Conservation (phyloP, 805 yeast species). For the Kodamaea neixiangensis region DNA sequence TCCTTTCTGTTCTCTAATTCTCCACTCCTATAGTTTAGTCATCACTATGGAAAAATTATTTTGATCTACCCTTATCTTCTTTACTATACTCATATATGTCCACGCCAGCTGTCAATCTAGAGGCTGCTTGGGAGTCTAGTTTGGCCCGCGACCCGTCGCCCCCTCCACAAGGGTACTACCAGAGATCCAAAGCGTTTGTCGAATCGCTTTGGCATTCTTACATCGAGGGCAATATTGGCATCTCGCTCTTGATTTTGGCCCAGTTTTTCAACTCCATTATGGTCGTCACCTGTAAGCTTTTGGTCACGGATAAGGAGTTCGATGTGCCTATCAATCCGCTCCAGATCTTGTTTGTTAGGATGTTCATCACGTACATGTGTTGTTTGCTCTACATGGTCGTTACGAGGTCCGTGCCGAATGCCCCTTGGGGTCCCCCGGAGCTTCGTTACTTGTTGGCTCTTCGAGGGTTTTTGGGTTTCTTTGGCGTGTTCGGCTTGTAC, state of each 20-base stretch:
- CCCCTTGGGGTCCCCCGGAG: conserved; percentile 69
- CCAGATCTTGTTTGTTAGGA: conserved; percentile 75
- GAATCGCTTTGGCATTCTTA: conserved; percentile 3
- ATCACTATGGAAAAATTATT: background rate
- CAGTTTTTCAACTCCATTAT: conserved; percentile 77
- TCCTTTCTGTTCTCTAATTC: background rate
- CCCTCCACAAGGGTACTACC: background rate
- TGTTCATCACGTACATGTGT: conserved; percentile 66
- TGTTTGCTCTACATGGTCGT: conserved; percentile 58
- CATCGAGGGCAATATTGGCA: conserved; percentile 50
- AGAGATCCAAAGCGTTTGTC: background rate
- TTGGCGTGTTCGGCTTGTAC: conserved; percentile 81
- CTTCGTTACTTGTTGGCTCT: conserved; percentile 53
- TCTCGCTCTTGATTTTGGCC: conserved; percentile 56
- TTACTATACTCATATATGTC: background rate
- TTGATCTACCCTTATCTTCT: background rate
- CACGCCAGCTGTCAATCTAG: background rate
- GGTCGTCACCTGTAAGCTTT: conserved; percentile 73
- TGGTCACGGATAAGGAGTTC: conserved; percentile 64
- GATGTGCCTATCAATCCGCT: conserved; percentile 68
- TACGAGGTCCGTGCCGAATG: conserved; percentile 52
- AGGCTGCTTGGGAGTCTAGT: background rate
- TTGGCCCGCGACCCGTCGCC: background rate
- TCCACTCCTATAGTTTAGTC: background rate
- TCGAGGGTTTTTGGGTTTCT: conserved; percentile 69